phyloP scores from a whole-genome alignment of 179 eudicot genomes.

The Amaranthus tricolor region DNA sequence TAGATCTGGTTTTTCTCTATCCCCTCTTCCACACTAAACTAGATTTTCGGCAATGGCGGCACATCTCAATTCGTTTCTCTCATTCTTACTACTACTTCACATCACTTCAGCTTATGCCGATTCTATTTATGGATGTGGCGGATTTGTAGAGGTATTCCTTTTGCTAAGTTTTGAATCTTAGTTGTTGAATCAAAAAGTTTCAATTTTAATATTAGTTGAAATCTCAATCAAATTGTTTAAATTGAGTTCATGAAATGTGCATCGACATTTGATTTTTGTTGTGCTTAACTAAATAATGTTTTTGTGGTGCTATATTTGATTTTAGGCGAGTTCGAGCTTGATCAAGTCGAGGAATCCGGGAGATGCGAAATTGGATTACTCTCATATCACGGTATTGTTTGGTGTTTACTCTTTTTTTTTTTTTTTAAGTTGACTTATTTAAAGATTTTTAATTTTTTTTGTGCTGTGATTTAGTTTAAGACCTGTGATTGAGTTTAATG shows the following conservation, averaged over 20 bases:
- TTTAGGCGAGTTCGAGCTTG: conserved; percentile 76
- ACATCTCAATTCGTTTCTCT: neutral
- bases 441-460: too few relatives aligned
- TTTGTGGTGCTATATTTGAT: neutral
- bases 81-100: conserved; percentile 14
- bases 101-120: conserved; percentile 44
- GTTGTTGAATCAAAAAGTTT: neutral
- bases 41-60: conserved; percentile 27
- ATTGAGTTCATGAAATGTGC: conserved; percentile 1
- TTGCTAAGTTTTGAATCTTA: neutral
- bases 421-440: neutral
- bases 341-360: conserved; percentile 77
- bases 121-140: conserved; percentile 96
- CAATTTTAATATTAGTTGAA: neutral
- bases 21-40: neutral
- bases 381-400: conserved; percentile 81
- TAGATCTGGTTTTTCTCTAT: conserved; percentile 27
- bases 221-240: neutral
- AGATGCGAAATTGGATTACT: conserved; percentile 84
- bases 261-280: neutral
- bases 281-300: conserved; percentile 5
- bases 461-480: neutral
- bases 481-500: neutral
- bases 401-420: neutral
- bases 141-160: conserved; percentile 75